phyloP scores from a whole-genome alignment of 306 rosid species.

The Acacia acuminata region DNA sequence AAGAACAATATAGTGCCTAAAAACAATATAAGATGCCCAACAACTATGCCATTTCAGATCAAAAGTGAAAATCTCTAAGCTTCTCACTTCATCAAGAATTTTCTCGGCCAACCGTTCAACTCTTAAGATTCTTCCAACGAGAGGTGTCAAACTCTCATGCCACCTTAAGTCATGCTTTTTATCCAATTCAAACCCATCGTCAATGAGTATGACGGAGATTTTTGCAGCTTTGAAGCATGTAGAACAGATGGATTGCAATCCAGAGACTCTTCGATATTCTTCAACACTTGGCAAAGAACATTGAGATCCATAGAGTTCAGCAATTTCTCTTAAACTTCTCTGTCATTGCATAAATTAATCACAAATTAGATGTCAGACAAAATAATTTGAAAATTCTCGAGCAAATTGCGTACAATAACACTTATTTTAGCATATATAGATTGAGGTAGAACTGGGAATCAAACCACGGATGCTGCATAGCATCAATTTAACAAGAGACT shows the following conservation, averaged over 20 bases:
- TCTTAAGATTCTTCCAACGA: conserved; percentile 84
- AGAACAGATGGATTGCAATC: conserved; percentile 62
- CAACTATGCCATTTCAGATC: conserved; percentile 27
- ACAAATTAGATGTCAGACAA: conserved; percentile 15
- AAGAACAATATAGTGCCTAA: background rate
- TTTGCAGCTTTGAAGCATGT: conserved; percentile 79
- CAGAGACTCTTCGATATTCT: conserved; percentile 63
- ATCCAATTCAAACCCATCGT: conserved; percentile 77
- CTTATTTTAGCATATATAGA: background rate
- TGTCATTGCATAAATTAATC: conserved; percentile 37
- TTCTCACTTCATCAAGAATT: conserved; percentile 73
- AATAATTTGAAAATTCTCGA: conserved; percentile 5
- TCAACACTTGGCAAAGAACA: conserved; percentile 62
- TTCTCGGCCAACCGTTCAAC: conserved; percentile 76
- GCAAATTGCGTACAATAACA: background rate
- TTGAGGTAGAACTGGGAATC: background rate
- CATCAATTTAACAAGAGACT: background rate
- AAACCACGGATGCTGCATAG: background rate
- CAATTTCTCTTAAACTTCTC: conserved; percentile 80
- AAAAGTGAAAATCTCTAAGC: conserved; percentile 8
- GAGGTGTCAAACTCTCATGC: conserved; percentile 61
- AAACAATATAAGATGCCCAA: conserved; percentile 9
- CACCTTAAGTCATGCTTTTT: conserved; percentile 63
- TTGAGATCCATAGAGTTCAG: conserved; percentile 68
- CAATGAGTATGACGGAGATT: conserved; percentile 69